phyloP scores from a whole-genome alignment of 2,329 filamentous ascomycete species.

The Diaporthe citriasiana region DNA sequence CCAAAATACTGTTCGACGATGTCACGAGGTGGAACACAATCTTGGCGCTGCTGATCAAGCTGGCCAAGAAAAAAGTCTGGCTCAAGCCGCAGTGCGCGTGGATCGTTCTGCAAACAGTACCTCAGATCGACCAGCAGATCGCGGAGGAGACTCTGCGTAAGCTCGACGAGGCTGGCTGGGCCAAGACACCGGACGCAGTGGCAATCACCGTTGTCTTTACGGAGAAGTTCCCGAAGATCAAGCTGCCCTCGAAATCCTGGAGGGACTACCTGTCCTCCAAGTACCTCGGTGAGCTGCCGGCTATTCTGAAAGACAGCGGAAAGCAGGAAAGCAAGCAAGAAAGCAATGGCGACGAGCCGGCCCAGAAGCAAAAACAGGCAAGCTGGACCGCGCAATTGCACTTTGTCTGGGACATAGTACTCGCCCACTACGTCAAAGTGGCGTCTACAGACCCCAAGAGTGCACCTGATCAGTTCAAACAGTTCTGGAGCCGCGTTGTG shows the following conservation, averaged over 20 bases:
- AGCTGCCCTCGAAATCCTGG: constrained; percentile 81
- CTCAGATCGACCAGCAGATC: constrained; percentile 70
- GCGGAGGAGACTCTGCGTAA: constrained; percentile 74
- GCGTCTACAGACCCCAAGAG: constrained; percentile 50
- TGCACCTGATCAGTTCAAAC: constrained; percentile 69
- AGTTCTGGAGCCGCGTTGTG: constrained; percentile 89
- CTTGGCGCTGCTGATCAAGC: constrained; percentile 79
- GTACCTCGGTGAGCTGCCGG: constrained; percentile 77
- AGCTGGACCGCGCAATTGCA: constrained; percentile 86
- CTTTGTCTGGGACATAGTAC: constrained; percentile 88
- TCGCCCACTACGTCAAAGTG: constrained; percentile 66
- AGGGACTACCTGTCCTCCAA: constrained; percentile 80
- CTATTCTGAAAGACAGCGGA: constrained; percentile 83
- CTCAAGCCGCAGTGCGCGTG: constrained; percentile 89
- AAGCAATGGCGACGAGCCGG: constrained; percentile 58
- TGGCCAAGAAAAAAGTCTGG: constrained; percentile 89
- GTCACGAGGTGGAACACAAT: constrained; percentile 74
- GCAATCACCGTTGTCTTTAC: constrained; percentile 86
- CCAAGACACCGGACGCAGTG: constrained; percentile 88
- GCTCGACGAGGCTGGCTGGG: constrained; percentile 75
- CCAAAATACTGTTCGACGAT: constrained; percentile 76
- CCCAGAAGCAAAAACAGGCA: constrained; percentile 70
- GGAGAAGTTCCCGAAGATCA: constrained; percentile 73
- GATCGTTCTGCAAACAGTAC: constrained; percentile 81
- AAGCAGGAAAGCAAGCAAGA: constrained; percentile 65